Evolutionary conservation across 805 yeast genomes (phyloP), one percentile per base, ranked within the genome.

Genomic region (Middelhovenomyces tepae): DNA sequence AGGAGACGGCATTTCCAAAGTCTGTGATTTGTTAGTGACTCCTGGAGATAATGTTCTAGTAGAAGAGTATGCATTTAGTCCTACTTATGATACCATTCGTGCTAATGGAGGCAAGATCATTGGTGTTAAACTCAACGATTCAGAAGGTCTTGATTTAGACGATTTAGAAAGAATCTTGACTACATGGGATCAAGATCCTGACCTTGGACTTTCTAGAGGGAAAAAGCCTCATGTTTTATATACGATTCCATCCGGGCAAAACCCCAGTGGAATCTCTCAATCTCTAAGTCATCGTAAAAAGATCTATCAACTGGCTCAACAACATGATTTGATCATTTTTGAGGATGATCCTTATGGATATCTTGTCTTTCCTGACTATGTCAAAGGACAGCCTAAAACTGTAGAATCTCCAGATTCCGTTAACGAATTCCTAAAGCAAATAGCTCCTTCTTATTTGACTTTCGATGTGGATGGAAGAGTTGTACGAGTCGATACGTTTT

Each of bases 341-440:
- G 94, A 84, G 57, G 94, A 83, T 53, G 94, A 84, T 59, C 94
- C 94, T 4, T 84, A 83, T 64, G 82, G 78, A 57, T 82, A 75
- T 57, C 59, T 83, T 48, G 80, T 77, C 47, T 65, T 78, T 61
- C 72, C 43, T 13, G 24, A 28, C 10, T 35, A 64, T 36, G 43
- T 57, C n/a, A 60, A 62, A 44, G 62, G 68, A 18, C 38, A 40
- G 8, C 62, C 61, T 67, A 67, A 4, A 17, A 42, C 62, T 44
- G 62, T 29, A 47, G 71, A 59, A 39, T n/a, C n/a, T n/a, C 65
- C 57, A 39, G 65, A 47, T 65, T 41, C 48, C 11, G 62, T 65
- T 37, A 60, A 61, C 10, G 66, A 65, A 35, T 69, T 74, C 46
- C 46, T 74, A 30, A 51, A 62, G 32, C 64, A 72, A 4, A 55